These are phyloP conservation scores for Xylaria hypoxylon DNA, from an alignment of 2,329 filamentous ascomycete genomes.

Conservation along the genomic window DNA sequence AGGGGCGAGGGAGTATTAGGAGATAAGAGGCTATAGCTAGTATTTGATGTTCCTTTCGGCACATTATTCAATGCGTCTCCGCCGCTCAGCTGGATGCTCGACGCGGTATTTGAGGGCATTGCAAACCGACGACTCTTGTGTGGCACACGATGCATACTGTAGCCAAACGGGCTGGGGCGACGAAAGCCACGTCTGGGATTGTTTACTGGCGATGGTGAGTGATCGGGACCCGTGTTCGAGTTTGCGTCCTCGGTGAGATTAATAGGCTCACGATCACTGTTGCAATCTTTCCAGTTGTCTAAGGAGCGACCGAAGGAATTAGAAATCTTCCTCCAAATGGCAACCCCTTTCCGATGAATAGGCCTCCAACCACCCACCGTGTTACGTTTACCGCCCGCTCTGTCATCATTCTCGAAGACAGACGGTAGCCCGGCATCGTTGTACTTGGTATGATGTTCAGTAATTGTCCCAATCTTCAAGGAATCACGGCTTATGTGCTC, in stretches of 20 bases:
- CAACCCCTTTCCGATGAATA: constrained; percentile 44
- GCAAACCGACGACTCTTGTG: constrained; percentile 35
- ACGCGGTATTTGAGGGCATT: constrained; percentile 26
- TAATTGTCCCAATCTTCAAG: constrained; percentile 9
- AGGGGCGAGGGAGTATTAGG: constrained; percentile 4
- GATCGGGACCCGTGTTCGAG: background rate
- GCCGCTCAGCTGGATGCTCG: constrained; percentile 1
- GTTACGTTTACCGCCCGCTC: constrained; percentile 23
- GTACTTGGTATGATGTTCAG: constrained; percentile 25
- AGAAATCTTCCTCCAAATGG: constrained; percentile 50
- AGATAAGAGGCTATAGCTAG: constrained; percentile 22
- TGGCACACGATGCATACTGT: constrained; percentile 39
- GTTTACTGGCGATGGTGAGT: background rate
- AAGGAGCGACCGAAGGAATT: constrained; percentile 43
- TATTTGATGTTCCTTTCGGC: constrained; percentile 8
- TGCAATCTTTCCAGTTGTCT: constrained; percentile 39
- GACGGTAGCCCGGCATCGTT: constrained; percentile 22
- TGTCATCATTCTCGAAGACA: constrained; percentile 11
- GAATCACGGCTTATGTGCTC: constrained; percentile 44
- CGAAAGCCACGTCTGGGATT: constrained; percentile 15
- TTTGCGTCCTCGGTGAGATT: constrained; percentile 11
- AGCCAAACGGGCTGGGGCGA: constrained; percentile 42
- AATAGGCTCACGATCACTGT: constrained; percentile 28
- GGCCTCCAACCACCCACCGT: constrained; percentile 39
- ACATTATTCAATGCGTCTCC: background rate